Base-by-base conservation (phyloP, 1,139 yeast genomes). In the Yamadazyma blattariae region DNA sequence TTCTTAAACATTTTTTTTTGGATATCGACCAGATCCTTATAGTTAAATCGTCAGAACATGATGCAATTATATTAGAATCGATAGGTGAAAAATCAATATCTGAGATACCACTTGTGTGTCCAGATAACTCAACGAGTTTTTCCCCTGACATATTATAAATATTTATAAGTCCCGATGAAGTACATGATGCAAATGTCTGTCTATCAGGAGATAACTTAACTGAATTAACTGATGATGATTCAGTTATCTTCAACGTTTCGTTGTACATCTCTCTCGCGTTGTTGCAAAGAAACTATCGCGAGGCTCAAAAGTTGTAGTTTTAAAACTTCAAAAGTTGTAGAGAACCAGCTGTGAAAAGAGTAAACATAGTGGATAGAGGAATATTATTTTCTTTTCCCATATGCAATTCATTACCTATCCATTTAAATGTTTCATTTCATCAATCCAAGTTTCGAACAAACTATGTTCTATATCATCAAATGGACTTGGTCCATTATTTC, bases 11-110 rank as follows among this genome's bases (percentile, higher is more conserved):
- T 43, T 71, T 71, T 4, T 72, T 74, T 39, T 64, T 66, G 26
- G 56, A 51, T 2, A 81, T 56, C 34, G 82, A 74, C 88, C 95
- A 88, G 3, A 92, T 61, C 28, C 92, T 70, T 6, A 90, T 71
- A 0, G 95, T 81, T 43, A 80, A 68, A 57, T 92, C 98, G 54
- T 92, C 97, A 0, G 95, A 83, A 1, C 84, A 92, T 0, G 95
- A 78, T 2, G 95, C 97, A 5, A 92, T 44, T 32, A 82, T 75
- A 39, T 68, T 64, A n/a, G 84, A 71, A 54, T 85, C 82, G 22
- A 63, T 59, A 2, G 92, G 90, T 0, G 92, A 77, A 77, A 89
- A 92, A 22, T 74, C 71, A 1, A 88, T 50, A 42, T 81, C 87
- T 5, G 87, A 80, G 3, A 88, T 63, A 0, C 95, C 95, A 34